phyloP scores from a whole-genome alignment of 2,329 filamentous ascomycete genomes.

The Torrubiella hemipterigena region DNA sequence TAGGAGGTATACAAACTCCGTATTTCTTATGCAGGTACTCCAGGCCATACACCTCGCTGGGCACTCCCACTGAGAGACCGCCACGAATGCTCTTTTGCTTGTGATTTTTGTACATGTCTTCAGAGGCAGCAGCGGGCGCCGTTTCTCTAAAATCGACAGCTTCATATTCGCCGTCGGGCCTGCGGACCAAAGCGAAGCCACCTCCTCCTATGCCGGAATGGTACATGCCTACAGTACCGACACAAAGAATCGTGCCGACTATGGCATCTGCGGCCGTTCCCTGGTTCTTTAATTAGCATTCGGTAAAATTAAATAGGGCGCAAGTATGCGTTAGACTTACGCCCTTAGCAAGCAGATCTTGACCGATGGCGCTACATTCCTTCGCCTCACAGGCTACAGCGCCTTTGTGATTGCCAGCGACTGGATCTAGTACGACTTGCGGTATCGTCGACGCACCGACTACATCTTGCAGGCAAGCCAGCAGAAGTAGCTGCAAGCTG shows the following conservation, averaged over 20 bases:
- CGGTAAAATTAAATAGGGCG: too few species aligned
- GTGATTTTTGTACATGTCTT: constrained; percentile 77
- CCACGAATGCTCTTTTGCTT: constrained; percentile 54
- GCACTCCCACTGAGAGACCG: constrained; percentile 61
- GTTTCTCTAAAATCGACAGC: constrained; percentile 84
- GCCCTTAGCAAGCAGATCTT: constrained; percentile 44
- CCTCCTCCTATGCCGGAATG: constrained; percentile 80
- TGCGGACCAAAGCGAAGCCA: constrained; percentile 76
- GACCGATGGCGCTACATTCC: constrained; percentile 58
- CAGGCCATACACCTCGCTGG: constrained; percentile 66
- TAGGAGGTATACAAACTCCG: constrained; percentile 31
- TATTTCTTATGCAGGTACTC: constrained; percentile 66
- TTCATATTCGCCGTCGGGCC: constrained; percentile 64
- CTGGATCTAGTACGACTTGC: constrained; percentile 10
- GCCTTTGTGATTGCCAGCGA: constrained; percentile 27
- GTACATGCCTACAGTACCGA: constrained; percentile 66
- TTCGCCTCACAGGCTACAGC: constrained; percentile 60
- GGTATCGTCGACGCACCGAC: constrained; percentile 6
- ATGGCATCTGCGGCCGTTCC: constrained; percentile 70
- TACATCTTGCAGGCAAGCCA: constrained; percentile 1
- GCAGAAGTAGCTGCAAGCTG: constrained; percentile 3
- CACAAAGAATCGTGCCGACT: constrained; percentile 62
- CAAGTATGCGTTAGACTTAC: too few species aligned
- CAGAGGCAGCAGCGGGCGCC: constrained; percentile 66
- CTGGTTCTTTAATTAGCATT: constrained; percentile 16